Base-by-base conservation (phyloP, 1,284 basidiomycete genomes). In the Cutaneotrichosporon sp. region DNA sequence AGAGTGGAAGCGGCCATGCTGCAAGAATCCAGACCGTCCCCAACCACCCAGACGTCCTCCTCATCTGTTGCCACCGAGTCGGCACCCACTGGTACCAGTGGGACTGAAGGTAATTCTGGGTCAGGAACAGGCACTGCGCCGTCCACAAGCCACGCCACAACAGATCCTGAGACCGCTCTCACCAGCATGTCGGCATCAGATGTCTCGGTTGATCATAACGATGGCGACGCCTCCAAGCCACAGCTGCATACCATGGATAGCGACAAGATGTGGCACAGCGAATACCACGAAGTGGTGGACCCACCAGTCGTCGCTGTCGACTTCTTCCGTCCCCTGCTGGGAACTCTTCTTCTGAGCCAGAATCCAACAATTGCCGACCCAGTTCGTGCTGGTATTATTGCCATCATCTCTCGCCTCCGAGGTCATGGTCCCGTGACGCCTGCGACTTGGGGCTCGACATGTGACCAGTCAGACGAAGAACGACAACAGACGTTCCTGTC, bases 281-380 rank as follows among this genome's bases (percentile, higher is more conserved):
- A 25, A 8, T 8, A 38, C 7, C 29, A 20, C 5, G 49, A 52
- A 24, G n/a, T 16, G 8, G 49, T 46, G 14, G 42, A 54, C 7
- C 31, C 52, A 5, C 56, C 59, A 3, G 46, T 48, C 10, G 83
- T 97, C 47, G 82, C 84, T 45, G 87, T 91, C 5, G 84, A 87
- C 62, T 83, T 87, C 9, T 97, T 97, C 76, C 94, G 92, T 3
- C 89, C 91, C 5, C 84, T 97, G 46, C 80, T 97, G 17, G 92
- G 90, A 46, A 88, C 89, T 0, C 78, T 97, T 33, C 79, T 97
- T 20, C 81, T 96, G 50, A 91, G 86, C 67, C 80, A 85, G 12
- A 90, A 89, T 66, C 80, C 81, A 20, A 75, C 80, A 49, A 83
- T 96, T 35, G 85, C 85, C 27, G 84, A 84, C 24, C 80, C 84